Percentiles rank a stretch among this genome's conserved stretches.
phyloP scores from a whole-genome alignment of 2,329 filamentous ascomycete genomes.

The Fusarium subtropicale region DNA sequence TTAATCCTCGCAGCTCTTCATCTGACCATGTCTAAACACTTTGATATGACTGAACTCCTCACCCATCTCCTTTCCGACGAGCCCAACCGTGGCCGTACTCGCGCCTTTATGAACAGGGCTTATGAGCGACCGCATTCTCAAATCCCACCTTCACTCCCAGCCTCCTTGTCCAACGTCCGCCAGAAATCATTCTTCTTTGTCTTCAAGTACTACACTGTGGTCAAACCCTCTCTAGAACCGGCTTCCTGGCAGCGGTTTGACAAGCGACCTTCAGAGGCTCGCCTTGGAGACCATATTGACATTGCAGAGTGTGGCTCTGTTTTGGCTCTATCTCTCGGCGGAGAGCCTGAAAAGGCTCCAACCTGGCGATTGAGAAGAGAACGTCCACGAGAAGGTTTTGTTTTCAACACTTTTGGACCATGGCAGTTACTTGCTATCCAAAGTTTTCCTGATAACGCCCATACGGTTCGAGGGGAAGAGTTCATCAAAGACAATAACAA shows the following conservation, averaged over 20 bases:
- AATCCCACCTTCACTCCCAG: slow-evolving; percentile 29
- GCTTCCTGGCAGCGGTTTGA: slow-evolving; percentile 71
- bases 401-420: slow-evolving; percentile 69
- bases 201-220: slow-evolving; percentile 74
- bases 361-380: slow-evolving; percentile 62
- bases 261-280: slow-evolving; percentile 54
- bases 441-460: slow-evolving; percentile 69
- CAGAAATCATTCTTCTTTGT: slow-evolving; percentile 71
- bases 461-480: slow-evolving; percentile 66
- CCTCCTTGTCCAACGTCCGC: slow-evolving; percentile 53
- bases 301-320: slow-evolving; percentile 70
- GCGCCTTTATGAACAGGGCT: slow-evolving; percentile 63
- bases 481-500: slow-evolving; percentile 58
- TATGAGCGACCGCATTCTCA: slow-evolving; percentile 50
- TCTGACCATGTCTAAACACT: slow-evolving; percentile 66
- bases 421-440: slow-evolving; percentile 71
- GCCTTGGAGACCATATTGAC: slow-evolving; percentile 64
- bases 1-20: slow-evolving; percentile 70
- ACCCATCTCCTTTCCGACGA: slow-evolving; percentile 63
- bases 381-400: slow-evolving; percentile 61
- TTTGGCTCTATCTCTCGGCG: slow-evolving; percentile 67
- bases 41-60: slow-evolving; percentile 72
- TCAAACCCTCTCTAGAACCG: slow-evolving; percentile 65
- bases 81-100: slow-evolving; percentile 57
- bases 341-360: slow-evolving; percentile 62